phyloP scores from a whole-genome alignment of 139 green algal genomes.

The Coelastrella sp. region DNA sequence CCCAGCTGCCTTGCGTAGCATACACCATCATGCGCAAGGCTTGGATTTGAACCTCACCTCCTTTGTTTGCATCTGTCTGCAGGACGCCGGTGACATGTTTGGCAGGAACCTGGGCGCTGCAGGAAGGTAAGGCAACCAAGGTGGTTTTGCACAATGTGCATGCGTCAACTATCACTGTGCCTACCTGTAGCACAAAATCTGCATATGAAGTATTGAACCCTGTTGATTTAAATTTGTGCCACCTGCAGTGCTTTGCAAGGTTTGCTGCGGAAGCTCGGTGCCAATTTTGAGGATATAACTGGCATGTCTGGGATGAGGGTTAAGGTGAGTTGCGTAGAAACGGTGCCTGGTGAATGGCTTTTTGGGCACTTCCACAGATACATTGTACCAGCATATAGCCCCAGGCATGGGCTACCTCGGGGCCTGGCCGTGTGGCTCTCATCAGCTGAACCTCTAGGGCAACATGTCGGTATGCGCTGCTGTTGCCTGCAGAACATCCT shows the following conservation, averaged over 20 bases:
- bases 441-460: too few species aligned
- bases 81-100: constrained; percentile 54
- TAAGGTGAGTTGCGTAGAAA: constrained; percentile 58
- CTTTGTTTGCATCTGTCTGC: not conserved
- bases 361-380: not conserved
- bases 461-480: too few species aligned
- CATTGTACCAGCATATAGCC: too few species aligned
- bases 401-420: too few species aligned
- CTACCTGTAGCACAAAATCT: too few species aligned
- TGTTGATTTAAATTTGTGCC: too few species aligned
- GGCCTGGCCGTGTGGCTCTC: too few species aligned
- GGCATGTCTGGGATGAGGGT: constrained; percentile 60
- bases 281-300: constrained; percentile 85
- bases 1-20: not conserved
- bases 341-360: too few species aligned
- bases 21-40: too few species aligned
- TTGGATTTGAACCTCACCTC: not conserved
- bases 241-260: constrained; percentile 79
- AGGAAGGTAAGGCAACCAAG: constrained; percentile 52
- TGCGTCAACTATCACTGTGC: too few species aligned
- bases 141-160: too few species aligned
- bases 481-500: constrained; percentile 77
- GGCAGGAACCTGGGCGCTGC: constrained; percentile 54
- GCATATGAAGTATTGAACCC: too few species aligned
- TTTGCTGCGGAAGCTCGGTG: constrained; percentile 88